These are phyloP conservation scores for Sarocladium brachiariae DNA, from an alignment of 2,329 filamentous ascomycete genomes.

Conservation along the genomic window DNA sequence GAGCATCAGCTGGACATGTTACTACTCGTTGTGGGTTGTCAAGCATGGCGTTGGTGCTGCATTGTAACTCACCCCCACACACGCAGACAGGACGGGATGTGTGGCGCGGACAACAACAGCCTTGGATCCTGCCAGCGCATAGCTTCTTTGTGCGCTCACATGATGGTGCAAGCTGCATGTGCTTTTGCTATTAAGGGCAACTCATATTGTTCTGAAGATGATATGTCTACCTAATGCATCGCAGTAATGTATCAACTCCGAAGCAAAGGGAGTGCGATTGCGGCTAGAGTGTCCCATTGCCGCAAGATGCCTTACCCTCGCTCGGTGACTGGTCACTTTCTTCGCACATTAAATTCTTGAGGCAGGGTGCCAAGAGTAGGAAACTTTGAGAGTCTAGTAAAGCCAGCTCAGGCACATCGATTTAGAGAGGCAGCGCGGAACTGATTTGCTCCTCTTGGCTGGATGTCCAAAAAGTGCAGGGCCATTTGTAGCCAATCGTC, in stretches of 20 bases:
- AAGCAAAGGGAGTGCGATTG: neutral
- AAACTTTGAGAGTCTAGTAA: neutral
- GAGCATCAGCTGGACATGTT: conserved; percentile 4
- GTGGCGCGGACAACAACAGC: conserved; percentile 2
- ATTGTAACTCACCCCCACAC: conserved; percentile 4
- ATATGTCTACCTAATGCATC: neutral
- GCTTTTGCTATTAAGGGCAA: neutral
- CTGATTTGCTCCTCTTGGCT: conserved; percentile 3
- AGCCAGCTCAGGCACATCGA: too few relatives aligned
- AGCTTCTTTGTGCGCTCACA: conserved; percentile 6
- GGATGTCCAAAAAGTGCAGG: neutral
- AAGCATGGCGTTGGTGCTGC: neutral
- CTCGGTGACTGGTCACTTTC: conserved; percentile 7
- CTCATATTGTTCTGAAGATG: too few relatives aligned
- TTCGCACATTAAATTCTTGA: neutral
- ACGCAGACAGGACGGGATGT: conserved; percentile 3
- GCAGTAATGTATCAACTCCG: neutral
- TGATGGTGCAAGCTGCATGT: conserved; percentile 4
- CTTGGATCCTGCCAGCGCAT: conserved; percentile 4
- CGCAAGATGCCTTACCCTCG: neutral
- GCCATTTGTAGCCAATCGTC: neutral
- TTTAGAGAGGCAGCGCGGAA: too few relatives aligned
- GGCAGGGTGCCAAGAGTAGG: conserved; percentile 3
- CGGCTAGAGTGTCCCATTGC: neutral
- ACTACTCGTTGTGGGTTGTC: neutral